Conservation (phyloP, 2,329 filamentous ascomycete genomes). For the Capronia epimyces region DNA sequence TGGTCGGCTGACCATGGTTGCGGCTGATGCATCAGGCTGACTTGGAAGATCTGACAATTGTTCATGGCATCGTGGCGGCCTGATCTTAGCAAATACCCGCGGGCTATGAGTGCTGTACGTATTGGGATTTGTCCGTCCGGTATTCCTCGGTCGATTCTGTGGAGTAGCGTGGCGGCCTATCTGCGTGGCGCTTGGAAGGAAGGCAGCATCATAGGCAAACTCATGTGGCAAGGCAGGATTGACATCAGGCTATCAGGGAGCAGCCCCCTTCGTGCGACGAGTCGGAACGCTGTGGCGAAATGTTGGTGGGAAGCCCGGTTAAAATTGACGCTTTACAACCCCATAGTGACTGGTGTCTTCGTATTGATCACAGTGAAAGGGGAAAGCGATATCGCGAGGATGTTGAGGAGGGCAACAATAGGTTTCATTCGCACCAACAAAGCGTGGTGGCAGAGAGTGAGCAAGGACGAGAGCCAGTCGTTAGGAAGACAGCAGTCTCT, state of each 20-base stretch:
- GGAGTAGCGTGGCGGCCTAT: constrained; percentile 13
- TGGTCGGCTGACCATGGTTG: constrained; percentile 8
- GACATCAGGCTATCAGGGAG: constrained; percentile 5
- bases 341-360: constrained; percentile 8
- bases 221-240: not conserved
- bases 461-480: constrained; percentile 8
- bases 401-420: not conserved
- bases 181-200: constrained; percentile 6
- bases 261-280: not conserved
- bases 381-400: not conserved
- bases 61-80: constrained; percentile 6
- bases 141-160: constrained; percentile 11
- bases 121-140: not conserved
- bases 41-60: not conserved
- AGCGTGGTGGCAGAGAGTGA: not conserved
- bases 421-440: not conserved
- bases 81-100: not conserved
- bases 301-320: not conserved
- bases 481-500: constrained; percentile 8
- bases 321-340: constrained; percentile 2
- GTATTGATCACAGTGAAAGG: not conserved
- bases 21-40: constrained; percentile 4
- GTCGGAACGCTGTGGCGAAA: not conserved
- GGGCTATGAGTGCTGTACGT: not conserved
- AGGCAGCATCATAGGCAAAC: constrained; percentile 18